Conservation (phyloP, 1,284 basidiomycete species). For the Mrakiaceae sp. region DNA sequence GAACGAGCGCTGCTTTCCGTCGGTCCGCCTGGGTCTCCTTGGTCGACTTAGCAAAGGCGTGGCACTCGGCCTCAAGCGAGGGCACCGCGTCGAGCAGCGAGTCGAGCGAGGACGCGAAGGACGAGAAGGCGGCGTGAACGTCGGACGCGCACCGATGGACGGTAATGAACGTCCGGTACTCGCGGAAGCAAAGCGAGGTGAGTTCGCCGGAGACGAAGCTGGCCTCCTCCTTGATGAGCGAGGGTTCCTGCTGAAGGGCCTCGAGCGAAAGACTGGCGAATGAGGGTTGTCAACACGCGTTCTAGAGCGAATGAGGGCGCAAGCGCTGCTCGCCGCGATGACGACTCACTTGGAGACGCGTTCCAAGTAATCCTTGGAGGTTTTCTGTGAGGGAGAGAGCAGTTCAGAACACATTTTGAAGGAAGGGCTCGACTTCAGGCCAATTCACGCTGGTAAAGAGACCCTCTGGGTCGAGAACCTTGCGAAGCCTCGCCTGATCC, state of each 20-base stretch:
- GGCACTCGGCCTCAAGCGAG: slow-evolving; percentile 54
- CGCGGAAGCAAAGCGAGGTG: slow-evolving; percentile 73
- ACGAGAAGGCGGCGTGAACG: slow-evolving; percentile 52
- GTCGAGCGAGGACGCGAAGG: slow-evolving; percentile 54
- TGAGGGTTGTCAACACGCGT: slow-evolving; percentile 29
- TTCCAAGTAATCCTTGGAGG: slow-evolving; percentile 14
- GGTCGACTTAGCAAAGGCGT: slow-evolving; percentile 50
- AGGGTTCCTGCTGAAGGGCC: slow-evolving; percentile 57
- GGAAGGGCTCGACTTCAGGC: background rate
- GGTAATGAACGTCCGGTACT: slow-evolving; percentile 76
- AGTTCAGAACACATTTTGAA: background rate
- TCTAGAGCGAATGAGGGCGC: background rate
- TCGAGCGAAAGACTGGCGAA: slow-evolving; percentile 54
- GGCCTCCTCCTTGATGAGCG: slow-evolving; percentile 61
- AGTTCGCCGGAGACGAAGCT: slow-evolving; percentile 74
- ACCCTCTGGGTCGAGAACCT: slow-evolving; percentile 8
- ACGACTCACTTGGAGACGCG: slow-evolving; percentile 13
- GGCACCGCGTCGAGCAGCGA: slow-evolving; percentile 56
- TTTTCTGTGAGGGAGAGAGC: background rate
- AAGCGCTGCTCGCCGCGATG: background rate
- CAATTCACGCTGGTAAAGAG: slow-evolving; percentile 14
- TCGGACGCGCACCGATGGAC: slow-evolving; percentile 49
- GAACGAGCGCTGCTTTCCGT: slow-evolving; percentile 60
- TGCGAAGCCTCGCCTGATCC: slow-evolving; percentile 7
- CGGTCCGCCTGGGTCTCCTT: slow-evolving; percentile 51